Base-by-base conservation (phyloP, 139 green algal genomes). In the Micromonas pusilla region DNA sequence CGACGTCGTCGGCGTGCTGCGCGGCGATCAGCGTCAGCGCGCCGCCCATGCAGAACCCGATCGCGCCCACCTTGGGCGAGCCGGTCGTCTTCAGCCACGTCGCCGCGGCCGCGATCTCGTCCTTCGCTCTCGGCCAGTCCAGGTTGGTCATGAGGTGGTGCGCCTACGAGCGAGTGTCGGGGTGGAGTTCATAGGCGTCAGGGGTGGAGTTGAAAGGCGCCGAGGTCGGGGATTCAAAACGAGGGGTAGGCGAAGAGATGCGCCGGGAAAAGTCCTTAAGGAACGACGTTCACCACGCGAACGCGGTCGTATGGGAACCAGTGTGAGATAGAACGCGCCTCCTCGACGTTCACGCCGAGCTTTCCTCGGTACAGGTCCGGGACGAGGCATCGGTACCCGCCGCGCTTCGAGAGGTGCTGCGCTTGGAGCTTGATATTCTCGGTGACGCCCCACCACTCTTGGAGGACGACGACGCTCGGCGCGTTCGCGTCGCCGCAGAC, bases 361-460 rank as follows among this genome's bases (percentile, higher is more conserved):
- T 81, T 85, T 23, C 83, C 83, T 20, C 72, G 66, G 73, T 87
- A 87, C 72, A 87, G 52, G 32, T 81, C 77, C 5, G 77, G 77
- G 1, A 81, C 38, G 64, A 76, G 3, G 38, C 53, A 63, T 9
- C 31, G 32, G 23, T 76, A 32, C 19, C 30, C 70, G 39, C 34
- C 72, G 26, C 78, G 67, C 2, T 64, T n/a, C 31, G 53, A 53
- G 13, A 86, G 21, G 25, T 60, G 53, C 0, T 28, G 21, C 2
- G 82, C 83, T 26, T 84, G 81, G 13, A 70, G 37, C 68, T 85
- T 82, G 68, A 87, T 79, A 16, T 80, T 76, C 21, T 76, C 84
- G 54, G 79, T 81, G 2, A 87, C 81, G 30, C 83, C 83, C 83
- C 83, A 87, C 83, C 83, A 87, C 75, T 87, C 83, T 65, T 87